Evolutionary conservation across 495 filamentous ascomycete species (phyloP).

Genomic region (Podospora pseudoanserina): DNA sequence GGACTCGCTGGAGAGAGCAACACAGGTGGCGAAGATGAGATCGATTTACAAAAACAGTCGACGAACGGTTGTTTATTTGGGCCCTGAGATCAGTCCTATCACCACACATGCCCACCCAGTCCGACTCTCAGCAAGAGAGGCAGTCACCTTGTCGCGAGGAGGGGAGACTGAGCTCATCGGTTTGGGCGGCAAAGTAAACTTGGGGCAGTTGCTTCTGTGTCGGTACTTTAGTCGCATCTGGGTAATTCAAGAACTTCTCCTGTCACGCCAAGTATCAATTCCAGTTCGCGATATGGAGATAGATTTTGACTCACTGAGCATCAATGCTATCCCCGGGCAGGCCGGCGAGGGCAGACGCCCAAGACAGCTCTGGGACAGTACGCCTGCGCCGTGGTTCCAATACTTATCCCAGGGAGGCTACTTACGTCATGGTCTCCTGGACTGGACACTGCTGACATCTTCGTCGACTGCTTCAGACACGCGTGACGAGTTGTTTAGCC

Average conservation of each 20-base stretch:
- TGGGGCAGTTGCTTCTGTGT: not conserved
- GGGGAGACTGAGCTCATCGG: not conserved
- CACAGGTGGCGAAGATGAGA: constrained; percentile 27
- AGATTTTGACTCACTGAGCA: not conserved
- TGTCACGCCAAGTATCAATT: constrained; percentile 9
- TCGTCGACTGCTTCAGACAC: constrained; percentile 2
- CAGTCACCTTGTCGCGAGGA: not conserved
- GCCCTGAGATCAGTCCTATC: not conserved
- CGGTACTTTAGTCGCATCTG: constrained; percentile 18
- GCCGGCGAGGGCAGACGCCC: too few species aligned
- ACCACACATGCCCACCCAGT: constrained; percentile 5
- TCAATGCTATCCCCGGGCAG: not conserved
- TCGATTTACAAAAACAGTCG: constrained; percentile 19
- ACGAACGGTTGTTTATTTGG: constrained; percentile 12
- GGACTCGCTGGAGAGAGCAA: constrained; percentile 19
- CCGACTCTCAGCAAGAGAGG: not conserved
- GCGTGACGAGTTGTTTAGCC: constrained; percentile 12
- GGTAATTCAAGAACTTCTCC: constrained; percentile 16
- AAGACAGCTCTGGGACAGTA: not conserved
- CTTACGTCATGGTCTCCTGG: not conserved
- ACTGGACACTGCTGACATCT: not conserved
- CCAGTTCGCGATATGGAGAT: constrained; percentile 9
- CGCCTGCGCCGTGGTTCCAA: constrained; percentile 6
- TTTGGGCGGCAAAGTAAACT: not conserved
- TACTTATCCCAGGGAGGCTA: not conserved